Conservation (phyloP, 208 protist species). For the Leishmania lainsoni region DNA sequence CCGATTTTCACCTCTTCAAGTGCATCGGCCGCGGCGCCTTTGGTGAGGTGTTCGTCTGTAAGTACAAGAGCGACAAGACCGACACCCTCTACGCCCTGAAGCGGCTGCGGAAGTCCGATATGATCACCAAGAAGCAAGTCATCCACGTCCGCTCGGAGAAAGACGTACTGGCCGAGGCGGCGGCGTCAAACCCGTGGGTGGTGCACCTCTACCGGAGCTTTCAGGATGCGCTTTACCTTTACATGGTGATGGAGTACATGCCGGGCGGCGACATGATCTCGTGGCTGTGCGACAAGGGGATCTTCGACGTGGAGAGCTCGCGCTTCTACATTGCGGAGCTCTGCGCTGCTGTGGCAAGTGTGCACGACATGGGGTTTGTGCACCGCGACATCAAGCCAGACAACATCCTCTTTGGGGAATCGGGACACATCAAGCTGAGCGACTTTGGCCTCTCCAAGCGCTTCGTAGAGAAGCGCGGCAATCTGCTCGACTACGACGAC, state of each 20-base stretch:
- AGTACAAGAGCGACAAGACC: conserved; percentile 60
- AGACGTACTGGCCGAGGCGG: conserved; percentile 87
- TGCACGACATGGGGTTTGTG: conserved; percentile 92
- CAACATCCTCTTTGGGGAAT: conserved; percentile 96
- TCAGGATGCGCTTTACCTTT: conserved; percentile 92
- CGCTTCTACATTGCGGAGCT: conserved; percentile 94
- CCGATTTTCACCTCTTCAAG: conserved; percentile 90
- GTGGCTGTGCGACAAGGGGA: conserved; percentile 88
- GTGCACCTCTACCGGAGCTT: conserved; percentile 92
- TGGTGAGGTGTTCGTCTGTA: conserved; percentile 92
- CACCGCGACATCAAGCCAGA: conserved; percentile 98
- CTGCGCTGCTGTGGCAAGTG: conserved; percentile 85
- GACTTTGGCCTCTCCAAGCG: conserved; percentile 97
- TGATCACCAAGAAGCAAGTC: conserved; percentile 91
- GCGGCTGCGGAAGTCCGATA: conserved; percentile 90
- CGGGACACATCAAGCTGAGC: conserved; percentile 97
- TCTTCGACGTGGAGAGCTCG: conserved; percentile 86
- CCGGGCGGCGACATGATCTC: conserved; percentile 94
- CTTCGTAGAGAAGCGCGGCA: conserved; percentile 66
- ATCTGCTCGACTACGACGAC: conserved; percentile 65
- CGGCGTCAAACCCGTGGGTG: conserved; percentile 86
- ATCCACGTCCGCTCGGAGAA: conserved; percentile 90
- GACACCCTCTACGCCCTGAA: conserved; percentile 91
- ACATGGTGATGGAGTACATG: conserved; percentile 96
- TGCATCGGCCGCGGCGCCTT: conserved; percentile 91